phyloP scores from a whole-genome alignment of 177 flowering plant species.

The Vitis hybrid region DNA sequence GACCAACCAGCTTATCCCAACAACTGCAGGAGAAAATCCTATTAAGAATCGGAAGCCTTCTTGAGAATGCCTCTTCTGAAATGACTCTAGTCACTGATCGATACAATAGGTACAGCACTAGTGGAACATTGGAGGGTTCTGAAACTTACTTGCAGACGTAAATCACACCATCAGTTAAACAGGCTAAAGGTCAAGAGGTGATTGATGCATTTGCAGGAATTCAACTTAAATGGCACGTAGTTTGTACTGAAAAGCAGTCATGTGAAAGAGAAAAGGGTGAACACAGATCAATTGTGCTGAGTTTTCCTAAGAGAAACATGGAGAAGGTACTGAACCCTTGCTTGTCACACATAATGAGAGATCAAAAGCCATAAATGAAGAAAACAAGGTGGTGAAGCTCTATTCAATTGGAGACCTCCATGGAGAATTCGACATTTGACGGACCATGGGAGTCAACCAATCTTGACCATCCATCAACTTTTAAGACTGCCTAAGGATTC shows the following conservation, averaged over 20 bases:
- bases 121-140: no score
- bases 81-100: neutral
- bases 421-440: neutral
- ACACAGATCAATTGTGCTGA: constrained; percentile 10
- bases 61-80: neutral
- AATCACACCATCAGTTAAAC: no score
- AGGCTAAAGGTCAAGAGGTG: no score
- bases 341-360: constrained; percentile 19
- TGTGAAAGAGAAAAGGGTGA: neutral
- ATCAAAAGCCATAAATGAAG: constrained; percentile 21
- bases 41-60: no score
- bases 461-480: constrained; percentile 27
- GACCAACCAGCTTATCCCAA: constrained; percentile 12
- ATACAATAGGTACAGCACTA: no score
- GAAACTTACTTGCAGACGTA: no score
- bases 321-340: constrained; percentile 21
- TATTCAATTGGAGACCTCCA: constrained; percentile 3
- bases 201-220: neutral
- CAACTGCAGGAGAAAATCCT: constrained; percentile 4
- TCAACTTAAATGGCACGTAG: neutral
- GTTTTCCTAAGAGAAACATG: constrained; percentile 22
- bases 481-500: constrained; percentile 29
- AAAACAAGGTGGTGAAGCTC: constrained; percentile 27
- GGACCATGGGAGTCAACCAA: constrained; percentile 6
- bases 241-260: neutral